phyloP scores from a whole-genome alignment of 1,284 basidiomycete genomes.

The Trametes versicolor region DNA sequence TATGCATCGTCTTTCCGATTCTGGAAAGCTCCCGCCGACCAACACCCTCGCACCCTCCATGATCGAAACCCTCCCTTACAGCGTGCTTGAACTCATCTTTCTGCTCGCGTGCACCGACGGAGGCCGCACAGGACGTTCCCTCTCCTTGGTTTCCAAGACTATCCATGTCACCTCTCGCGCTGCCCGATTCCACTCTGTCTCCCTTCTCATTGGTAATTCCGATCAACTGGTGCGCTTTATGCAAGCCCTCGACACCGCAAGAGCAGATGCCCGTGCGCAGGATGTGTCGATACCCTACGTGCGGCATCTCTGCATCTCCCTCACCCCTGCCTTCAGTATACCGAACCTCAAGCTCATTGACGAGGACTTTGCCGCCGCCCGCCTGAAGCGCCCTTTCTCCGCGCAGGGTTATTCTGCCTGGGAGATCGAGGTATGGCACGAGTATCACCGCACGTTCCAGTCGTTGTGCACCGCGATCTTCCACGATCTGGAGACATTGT shows the following conservation, averaged over 20 bases:
- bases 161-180: conserved; percentile 8
- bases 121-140: neutral
- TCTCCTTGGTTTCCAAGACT: conserved; percentile 13
- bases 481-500: neutral
- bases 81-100: conserved; percentile 18
- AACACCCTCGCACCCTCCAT: too few relatives aligned
- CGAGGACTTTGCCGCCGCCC: too few relatives aligned
- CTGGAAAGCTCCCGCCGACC: too few relatives aligned
- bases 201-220: conserved; percentile 9
- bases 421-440: neutral
- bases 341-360: too few relatives aligned
- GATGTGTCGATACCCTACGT: neutral
- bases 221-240: neutral
- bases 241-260: neutral
- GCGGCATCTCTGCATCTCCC: conserved; percentile 15
- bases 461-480: neutral
- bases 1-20: too few relatives aligned
- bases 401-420: too few relatives aligned
- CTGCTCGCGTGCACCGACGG: conserved; percentile 12
- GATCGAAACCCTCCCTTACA: neutral
- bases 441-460: neutral
- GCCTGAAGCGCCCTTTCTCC: too few relatives aligned
- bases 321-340: neutral
- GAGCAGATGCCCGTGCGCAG: neutral
- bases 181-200: conserved; percentile 17